Percentiles rank a stretch among this genome's conserved stretches.
Evolutionary conservation across 495 filamentous ascomycete species (phyloP).

Genomic region (Pseudoneurospora amorphoporcata): DNA sequence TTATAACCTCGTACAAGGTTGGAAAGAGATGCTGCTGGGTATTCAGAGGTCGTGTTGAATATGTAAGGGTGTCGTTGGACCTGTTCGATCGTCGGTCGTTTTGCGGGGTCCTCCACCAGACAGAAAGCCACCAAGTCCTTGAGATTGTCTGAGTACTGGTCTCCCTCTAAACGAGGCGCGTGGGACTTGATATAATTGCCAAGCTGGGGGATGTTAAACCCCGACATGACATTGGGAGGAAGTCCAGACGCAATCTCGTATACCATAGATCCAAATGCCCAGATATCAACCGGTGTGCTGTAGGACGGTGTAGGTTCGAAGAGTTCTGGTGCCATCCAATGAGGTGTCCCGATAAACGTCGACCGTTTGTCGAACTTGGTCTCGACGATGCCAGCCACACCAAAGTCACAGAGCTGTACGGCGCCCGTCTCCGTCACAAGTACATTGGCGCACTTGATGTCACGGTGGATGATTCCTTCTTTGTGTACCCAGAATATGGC

Average conservation of each 20-base stretch:
- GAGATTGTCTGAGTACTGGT: slow-evolving; percentile 63
- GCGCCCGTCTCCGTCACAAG: slow-evolving; percentile 78
- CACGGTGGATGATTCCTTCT: slow-evolving; percentile 87
- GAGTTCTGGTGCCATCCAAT: slow-evolving; percentile 96
- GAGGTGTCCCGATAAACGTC: slow-evolving; percentile 87
- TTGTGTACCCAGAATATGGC: slow-evolving; percentile 82
- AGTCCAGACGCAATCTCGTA: slow-evolving; percentile 86
- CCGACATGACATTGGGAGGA: slow-evolving; percentile 55
- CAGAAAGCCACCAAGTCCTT: slow-evolving; percentile 71
- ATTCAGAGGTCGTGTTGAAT: slow-evolving; percentile 48
- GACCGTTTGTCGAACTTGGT: slow-evolving; percentile 74
- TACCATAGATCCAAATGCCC: slow-evolving; percentile 87
- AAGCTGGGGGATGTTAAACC: slow-evolving; percentile 40
- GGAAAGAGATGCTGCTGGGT: slow-evolving; percentile 57
- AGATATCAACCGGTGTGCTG: slow-evolving; percentile 75
- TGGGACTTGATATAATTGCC: slow-evolving; percentile 52
- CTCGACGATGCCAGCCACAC: slow-evolving; percentile 81
- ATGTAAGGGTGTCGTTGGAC: slow-evolving; percentile 58
- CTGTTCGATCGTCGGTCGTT: slow-evolving; percentile 60
- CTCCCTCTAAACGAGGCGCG: slow-evolving; percentile 63
- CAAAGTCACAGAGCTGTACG: slow-evolving; percentile 92
- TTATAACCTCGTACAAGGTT: slow-evolving; percentile 75
- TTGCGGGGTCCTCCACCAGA: slow-evolving; percentile 61
- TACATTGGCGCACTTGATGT: slow-evolving; percentile 93
- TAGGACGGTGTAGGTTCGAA: slow-evolving; percentile 48